Percentiles rank a stretch among this genome's conserved stretches.
These are phyloP conservation scores for Trypanosoma rangeli DNA, from an alignment of 208 protist species.

Conservation along the genomic window DNA sequence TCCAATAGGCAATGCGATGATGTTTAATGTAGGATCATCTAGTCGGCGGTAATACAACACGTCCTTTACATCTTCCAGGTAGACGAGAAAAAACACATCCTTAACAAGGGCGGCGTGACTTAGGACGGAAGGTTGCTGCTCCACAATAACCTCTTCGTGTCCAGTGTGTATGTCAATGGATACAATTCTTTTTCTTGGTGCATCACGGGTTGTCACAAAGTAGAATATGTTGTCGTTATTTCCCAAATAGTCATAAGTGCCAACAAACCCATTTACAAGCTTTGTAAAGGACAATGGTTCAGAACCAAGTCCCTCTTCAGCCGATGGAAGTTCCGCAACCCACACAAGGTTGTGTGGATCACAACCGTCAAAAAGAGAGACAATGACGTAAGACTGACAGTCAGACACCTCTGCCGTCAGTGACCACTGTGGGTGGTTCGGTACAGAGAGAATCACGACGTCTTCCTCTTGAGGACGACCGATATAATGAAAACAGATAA, in stretches of 20 bases:
- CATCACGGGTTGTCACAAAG: constrained; percentile 89
- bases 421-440: constrained; percentile 76
- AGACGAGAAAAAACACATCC: constrained; percentile 82
- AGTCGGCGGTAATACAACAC: constrained; percentile 81
- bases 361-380: constrained; percentile 67
- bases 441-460: constrained; percentile 61
- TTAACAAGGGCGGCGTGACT: constrained; percentile 48
- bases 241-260: constrained; percentile 86
- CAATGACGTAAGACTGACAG: constrained; percentile 76
- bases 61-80: constrained; percentile 94
- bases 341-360: constrained; percentile 86
- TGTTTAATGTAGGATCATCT: constrained; percentile 28
- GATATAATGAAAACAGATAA: constrained; percentile 89
- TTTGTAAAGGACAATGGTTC: constrained; percentile 58
- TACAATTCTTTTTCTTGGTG: constrained; percentile 87
- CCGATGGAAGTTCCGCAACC: constrained; percentile 58
- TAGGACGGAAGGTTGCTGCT: constrained; percentile 72
- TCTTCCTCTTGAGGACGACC: constrained; percentile 82
- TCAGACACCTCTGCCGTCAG: constrained; percentile 71
- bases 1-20: constrained; percentile 84
- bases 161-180: constrained; percentile 62
- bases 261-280: constrained; percentile 85
- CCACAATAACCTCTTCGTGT: constrained; percentile 61
- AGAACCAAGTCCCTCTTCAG: constrained; percentile 32
- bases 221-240: constrained; percentile 87